Evolutionary conservation across 306 rosid genomes (phyloP), one percentile per base, ranked within the genome.

Genomic region (Medicago arabica): DNA sequence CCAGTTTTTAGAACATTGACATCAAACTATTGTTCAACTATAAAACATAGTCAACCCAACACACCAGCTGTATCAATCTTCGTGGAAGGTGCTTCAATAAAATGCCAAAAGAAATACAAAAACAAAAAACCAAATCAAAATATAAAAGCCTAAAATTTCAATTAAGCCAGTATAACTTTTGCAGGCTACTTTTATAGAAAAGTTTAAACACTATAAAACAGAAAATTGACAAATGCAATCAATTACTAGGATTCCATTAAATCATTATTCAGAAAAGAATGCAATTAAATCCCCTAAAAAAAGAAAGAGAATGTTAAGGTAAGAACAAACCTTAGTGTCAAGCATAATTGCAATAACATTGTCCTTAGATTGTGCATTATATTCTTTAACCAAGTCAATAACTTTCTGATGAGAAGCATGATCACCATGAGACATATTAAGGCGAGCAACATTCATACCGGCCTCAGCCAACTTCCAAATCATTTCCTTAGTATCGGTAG

Each of bases 361-460:
- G 84, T 91, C 97, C 60, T 85, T 82, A 36, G 71, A 17, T 28
- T 85, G 96, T 19, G 79, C 97, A 80, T 93, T 93, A 81, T 93
- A 93, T 65, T 93, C 96, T 74, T 91, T 93, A 74, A 93, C 98
- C 83, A 93, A 85, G 72, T 93, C 98, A 71, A 93, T 93, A 67
- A 93, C 96, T 80, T 91, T 93, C 85, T 89, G 86, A 82, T 93
- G 98, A 76, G 98, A 93, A 9, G 96, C 90, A 40, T 93, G 97
- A 69, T 93, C 98, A 41, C 97, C 98, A 50, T 89, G 98, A n/a
- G 96, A 91, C 98, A 93, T 93, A 74, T 93, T 93, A 67, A 93
- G 23, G 9, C 97, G 86, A 13, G 98, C 97, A 77, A 93, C 98
- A 66, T 91, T 93, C 97, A 93, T 93, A 15, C 98, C 97, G 50